Evolutionary conservation across 2,329 filamentous ascomycete genomes (phyloP).

Genomic region (Ophidiomyces ophidiicola): DNA sequence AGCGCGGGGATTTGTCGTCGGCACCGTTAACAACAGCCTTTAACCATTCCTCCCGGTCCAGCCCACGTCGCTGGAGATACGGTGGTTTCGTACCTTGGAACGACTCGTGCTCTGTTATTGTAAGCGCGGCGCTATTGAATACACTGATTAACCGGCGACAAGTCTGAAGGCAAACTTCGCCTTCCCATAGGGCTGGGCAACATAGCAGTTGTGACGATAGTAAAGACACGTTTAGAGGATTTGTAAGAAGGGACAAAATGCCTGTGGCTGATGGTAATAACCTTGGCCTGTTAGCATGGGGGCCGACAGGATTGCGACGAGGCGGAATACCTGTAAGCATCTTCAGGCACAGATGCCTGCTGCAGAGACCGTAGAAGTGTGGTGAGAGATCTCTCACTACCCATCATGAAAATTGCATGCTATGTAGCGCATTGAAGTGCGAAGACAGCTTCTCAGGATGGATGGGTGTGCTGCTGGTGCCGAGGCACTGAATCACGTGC

Average conservation of each 20-base stretch:
- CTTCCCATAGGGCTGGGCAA: conserved; percentile 48
- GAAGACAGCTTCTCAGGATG: background rate
- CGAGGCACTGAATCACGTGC: background rate
- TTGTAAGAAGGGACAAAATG: conserved; percentile 41
- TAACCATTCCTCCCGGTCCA: conserved; percentile 46
- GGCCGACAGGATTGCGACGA: conserved; percentile 15
- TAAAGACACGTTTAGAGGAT: conserved; percentile 50
- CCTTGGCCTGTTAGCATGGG: conserved; percentile 22
- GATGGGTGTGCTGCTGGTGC: background rate
- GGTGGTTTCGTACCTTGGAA: conserved; percentile 26
- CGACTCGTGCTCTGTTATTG: conserved; percentile 39
- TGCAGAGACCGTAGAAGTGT: conserved; percentile 50
- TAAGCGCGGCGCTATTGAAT: conserved; percentile 49
- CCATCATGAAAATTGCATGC: conserved; percentile 32
- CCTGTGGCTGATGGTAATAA: conserved; percentile 43
- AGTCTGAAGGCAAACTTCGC: conserved; percentile 42
- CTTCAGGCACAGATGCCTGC: conserved; percentile 45
- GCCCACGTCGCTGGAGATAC: conserved; percentile 38
- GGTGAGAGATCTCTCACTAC: conserved; percentile 48
- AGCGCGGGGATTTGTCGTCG: conserved; percentile 53
- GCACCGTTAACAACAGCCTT: conserved; percentile 48
- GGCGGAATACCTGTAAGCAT: conserved; percentile 43
- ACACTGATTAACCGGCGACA: conserved; percentile 47
- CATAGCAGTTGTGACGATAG: conserved; percentile 48
- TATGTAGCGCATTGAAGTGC: background rate